Conservation (phyloP, 352 stramenopile species). For the Globisporangium megalacanthum region DNA sequence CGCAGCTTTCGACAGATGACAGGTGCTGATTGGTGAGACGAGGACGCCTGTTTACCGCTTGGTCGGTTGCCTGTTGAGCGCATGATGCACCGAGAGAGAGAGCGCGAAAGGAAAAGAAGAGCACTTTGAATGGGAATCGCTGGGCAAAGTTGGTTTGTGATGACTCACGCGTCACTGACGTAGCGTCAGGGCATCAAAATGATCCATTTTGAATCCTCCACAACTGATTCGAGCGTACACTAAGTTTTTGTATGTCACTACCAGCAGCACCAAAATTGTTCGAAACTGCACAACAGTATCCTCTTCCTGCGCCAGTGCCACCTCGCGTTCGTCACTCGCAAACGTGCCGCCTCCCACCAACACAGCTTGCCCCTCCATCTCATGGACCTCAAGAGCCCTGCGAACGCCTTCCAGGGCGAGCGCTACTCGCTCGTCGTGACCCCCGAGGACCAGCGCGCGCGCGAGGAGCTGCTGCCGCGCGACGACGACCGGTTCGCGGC, state of each 20-base stretch:
- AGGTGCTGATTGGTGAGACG: background rate
- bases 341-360: background rate
- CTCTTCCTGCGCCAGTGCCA: background rate
- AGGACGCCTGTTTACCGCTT: too few species aligned
- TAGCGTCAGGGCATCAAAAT: too few species aligned
- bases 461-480: slow-evolving; percentile 29
- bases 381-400: slow-evolving; percentile 14
- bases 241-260: background rate
- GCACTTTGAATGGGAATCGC: too few species aligned
- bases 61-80: background rate
- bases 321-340: slow-evolving; percentile 6
- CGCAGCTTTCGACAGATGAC: background rate
- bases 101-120: background rate
- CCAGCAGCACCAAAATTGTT: too few species aligned
- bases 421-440: slow-evolving; percentile 10
- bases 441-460: slow-evolving; percentile 5
- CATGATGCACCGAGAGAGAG: background rate
- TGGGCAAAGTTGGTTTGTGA: background rate
- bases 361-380: background rate
- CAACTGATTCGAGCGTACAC: too few species aligned
- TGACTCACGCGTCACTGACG: background rate
- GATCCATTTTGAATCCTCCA: too few species aligned
- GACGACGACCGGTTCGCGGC: slow-evolving; percentile 20
- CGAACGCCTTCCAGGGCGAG: slow-evolving; percentile 14
- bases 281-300: background rate